Conservation (phyloP, 2,329 filamentous ascomycete species). For the Penicillium griseofulvum region DNA sequence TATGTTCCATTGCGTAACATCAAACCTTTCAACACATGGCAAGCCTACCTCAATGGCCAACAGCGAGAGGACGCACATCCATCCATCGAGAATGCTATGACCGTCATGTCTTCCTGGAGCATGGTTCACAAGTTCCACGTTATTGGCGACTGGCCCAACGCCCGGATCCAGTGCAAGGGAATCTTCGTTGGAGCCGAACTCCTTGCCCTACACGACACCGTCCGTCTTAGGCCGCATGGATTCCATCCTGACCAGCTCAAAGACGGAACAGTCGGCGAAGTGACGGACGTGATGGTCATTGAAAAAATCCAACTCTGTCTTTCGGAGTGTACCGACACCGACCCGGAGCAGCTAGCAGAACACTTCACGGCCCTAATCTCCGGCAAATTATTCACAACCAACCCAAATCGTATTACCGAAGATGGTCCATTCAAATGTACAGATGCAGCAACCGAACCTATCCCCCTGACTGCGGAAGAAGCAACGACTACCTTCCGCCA, state of each 20-base stretch:
- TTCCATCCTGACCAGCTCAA: conserved; percentile 15
- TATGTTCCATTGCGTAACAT: conserved; percentile 55
- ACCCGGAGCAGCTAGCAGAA: conserved; percentile 48
- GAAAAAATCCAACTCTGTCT: conserved; percentile 53
- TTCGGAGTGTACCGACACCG: conserved; percentile 48
- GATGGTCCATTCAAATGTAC: conserved; percentile 15
- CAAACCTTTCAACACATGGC: conserved; percentile 56
- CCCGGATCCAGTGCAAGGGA: conserved; percentile 52
- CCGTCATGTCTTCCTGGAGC: conserved; percentile 53
- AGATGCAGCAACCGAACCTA: conserved; percentile 2
- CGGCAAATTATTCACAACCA: conserved; percentile 49
- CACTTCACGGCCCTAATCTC: conserved; percentile 48
- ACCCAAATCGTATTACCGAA: conserved; percentile 21
- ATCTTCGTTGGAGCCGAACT: conserved; percentile 59
- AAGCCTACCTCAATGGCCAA: conserved; percentile 47
- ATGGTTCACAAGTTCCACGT: conserved; percentile 54
- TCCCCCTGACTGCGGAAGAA: conserved; percentile 32
- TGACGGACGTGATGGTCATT: conserved; percentile 55
- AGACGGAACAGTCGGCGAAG: conserved; percentile 18
- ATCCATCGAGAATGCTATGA: conserved; percentile 55
- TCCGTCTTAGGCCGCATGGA: conserved; percentile 48
- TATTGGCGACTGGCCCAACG: conserved; percentile 54
- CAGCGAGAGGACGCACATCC: conserved; percentile 48
- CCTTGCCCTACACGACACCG: conserved; percentile 52
- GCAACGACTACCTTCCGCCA: conserved; percentile 37